These are phyloP conservation scores for Nicotiana paniculata DNA, from an alignment of 257 asterid genomes.

Conservation along the genomic window DNA sequence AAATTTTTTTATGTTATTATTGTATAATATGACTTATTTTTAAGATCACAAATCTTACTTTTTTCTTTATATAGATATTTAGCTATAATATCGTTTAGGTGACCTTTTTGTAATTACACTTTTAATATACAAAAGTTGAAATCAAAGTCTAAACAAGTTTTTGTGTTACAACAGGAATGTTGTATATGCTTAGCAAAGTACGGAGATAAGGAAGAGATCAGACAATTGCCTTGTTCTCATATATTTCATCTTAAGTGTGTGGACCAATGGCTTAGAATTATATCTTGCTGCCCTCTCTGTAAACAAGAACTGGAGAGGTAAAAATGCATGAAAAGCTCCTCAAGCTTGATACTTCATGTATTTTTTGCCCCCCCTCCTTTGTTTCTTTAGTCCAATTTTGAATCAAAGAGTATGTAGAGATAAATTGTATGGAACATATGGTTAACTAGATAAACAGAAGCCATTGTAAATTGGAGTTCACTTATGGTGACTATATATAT, in stretches of 20 bases:
- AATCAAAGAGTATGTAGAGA: no score
- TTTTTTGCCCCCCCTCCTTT: background rate
- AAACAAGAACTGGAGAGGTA: constrained; percentile 35
- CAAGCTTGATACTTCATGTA: background rate
- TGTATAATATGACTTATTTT: no score
- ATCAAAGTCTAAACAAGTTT: background rate
- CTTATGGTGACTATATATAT: no score
- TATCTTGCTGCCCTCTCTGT: constrained; percentile 65
- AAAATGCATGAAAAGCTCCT: background rate
- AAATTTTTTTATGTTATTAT: no score
- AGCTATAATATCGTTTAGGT: no score
- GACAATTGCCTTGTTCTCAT: constrained; percentile 80
- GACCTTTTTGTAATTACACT: background rate
- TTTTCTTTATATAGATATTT: no score
- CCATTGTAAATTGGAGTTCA: no score
- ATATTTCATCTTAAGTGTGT: constrained; percentile 79
- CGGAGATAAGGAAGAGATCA: constrained; percentile 75
- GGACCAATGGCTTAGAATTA: constrained; percentile 90
- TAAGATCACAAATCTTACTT: no score
- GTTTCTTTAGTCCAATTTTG: no score
- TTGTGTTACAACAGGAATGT: constrained; percentile 53
- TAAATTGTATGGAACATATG: no score
- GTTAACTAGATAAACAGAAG: no score
- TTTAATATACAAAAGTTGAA: background rate
- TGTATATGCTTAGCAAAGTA: constrained; percentile 85